A percentile compares a stretch with the other conserved stretches of the same genome.
Conservation (phyloP, 1,139 yeast genomes). For the Hanseniaspora sp. region DNA sequence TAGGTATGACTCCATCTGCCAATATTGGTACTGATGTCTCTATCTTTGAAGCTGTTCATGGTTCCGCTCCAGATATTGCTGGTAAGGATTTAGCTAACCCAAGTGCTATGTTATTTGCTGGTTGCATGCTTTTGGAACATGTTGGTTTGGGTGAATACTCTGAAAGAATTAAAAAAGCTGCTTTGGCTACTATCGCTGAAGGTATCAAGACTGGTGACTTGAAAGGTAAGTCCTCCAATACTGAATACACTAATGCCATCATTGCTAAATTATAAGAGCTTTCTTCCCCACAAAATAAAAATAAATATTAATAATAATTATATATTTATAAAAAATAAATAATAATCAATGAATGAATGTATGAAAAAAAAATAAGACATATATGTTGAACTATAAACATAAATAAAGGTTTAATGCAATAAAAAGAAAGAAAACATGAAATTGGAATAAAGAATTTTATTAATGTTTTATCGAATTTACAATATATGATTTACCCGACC, state of each 20-base stretch:
- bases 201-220: conserved; percentile 94
- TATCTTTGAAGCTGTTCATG: conserved; percentile 97
- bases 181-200: conserved; percentile 82
- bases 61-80: conserved; percentile 97
- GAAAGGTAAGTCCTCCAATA: conserved; percentile 83
- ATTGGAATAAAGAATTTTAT: too few species aligned
- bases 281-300: not conserved
- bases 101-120: conserved; percentile 87
- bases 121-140: conserved; percentile 98
- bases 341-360: not conserved
- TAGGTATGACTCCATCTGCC: conserved; percentile 97
- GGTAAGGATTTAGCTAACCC: conserved; percentile 98
- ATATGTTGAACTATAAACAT: too few species aligned
- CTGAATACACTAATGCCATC: conserved; percentile 76
- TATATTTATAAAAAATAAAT: not conserved
- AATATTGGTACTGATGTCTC: conserved; percentile 98
- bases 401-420: too few species aligned
- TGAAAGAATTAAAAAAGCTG: conserved; percentile 76
- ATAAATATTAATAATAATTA: not conserved
- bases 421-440: too few species aligned
- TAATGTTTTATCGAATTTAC: too few species aligned
- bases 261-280: conserved; percentile 41
- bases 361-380: too few species aligned
- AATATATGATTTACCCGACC: too few species aligned
- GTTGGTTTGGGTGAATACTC: conserved; percentile 80